Conservation (phyloP, 1,139 yeast genomes). For the Eremothecium gossypii region DNA sequence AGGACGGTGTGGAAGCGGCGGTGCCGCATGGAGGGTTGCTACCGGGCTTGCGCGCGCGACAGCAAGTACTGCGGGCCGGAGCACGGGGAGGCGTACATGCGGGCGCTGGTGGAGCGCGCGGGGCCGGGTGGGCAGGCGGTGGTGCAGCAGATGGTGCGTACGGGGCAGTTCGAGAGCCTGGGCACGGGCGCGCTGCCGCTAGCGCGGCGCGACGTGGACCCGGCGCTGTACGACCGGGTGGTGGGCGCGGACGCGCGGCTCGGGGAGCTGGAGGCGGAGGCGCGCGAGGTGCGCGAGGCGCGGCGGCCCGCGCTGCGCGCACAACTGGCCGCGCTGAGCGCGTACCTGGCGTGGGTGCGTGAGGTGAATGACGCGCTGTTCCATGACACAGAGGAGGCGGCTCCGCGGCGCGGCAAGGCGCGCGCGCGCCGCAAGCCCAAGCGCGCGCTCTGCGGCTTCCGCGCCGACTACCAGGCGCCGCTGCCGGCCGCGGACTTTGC, state of each 20-base stretch:
- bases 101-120: constrained; percentile 22
- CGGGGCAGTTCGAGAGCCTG: constrained; percentile 21
- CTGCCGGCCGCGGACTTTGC: constrained; percentile 17
- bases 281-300: constrained; percentile 14
- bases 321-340: constrained; percentile 14
- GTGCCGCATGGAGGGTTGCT: constrained; percentile 58
- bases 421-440: constrained; percentile 11
- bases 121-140: constrained; percentile 16
- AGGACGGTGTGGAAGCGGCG: constrained; percentile 61
- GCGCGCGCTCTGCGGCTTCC: constrained; percentile 24
- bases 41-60: constrained; percentile 41
- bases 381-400: constrained; percentile 9
- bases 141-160: constrained; percentile 17
- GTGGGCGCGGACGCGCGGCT: constrained; percentile 24
- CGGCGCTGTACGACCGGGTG: constrained; percentile 32
- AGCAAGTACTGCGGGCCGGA: constrained; percentile 70
- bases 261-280: constrained; percentile 11
- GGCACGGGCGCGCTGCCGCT: constrained; percentile 16
- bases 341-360: constrained; percentile 27
- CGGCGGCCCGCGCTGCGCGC: constrained; percentile 16
- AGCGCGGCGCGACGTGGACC: constrained; percentile 30
- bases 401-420: constrained; percentile 11
- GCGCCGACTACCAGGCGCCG: constrained; percentile 10
- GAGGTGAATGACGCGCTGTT: constrained; percentile 18
- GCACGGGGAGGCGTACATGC: constrained; percentile 59